Evolutionary conservation across 352 stramenopile species (phyloP).

Genomic region (Phytophthora cryptogea): DNA sequence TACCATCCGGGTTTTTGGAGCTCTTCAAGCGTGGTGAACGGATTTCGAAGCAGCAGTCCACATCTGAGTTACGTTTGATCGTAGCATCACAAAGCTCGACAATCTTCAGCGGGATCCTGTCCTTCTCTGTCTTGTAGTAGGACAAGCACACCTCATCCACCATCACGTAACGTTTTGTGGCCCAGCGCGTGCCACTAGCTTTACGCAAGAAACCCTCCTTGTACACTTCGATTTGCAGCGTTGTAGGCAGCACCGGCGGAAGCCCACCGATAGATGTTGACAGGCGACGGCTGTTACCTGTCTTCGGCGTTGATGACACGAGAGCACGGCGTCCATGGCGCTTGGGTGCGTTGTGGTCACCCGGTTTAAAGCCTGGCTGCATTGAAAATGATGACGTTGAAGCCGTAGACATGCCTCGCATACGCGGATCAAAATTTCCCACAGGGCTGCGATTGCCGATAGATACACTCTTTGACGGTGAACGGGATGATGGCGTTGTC

Average conservation of each 20-base stretch:
- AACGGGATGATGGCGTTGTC: conserved; percentile 44
- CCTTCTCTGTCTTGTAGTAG: conserved; percentile 87
- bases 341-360: conserved; percentile 54
- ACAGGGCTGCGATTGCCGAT: conserved; percentile 35
- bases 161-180: conserved; percentile 88
- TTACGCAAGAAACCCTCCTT: conserved; percentile 88
- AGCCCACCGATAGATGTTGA: conserved; percentile 47
- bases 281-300: conserved; percentile 45
- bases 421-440: conserved; percentile 30
- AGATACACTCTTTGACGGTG: conserved; percentile 57
- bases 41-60: conserved; percentile 88
- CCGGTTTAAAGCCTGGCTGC: conserved; percentile 55
- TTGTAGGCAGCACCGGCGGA: conserved; percentile 64
- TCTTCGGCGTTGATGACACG: conserved; percentile 61
- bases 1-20: conserved; percentile 80
- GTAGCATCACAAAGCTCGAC: conserved; percentile 81
- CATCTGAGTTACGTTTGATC: conserved; percentile 82
- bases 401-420: conserved; percentile 44
- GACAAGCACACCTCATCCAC: conserved; percentile 84
- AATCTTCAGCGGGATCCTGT: conserved; percentile 86
- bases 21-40: conserved; percentile 83
- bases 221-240: conserved; percentile 74
- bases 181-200: conserved; percentile 80
- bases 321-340: conserved; percentile 60
- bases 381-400: conserved; percentile 61